Percentiles rank a stretch among this genome's conserved stretches.
Evolutionary conservation across 441 rosid species (phyloP).

Genomic region (Geranium incanum): DNA sequence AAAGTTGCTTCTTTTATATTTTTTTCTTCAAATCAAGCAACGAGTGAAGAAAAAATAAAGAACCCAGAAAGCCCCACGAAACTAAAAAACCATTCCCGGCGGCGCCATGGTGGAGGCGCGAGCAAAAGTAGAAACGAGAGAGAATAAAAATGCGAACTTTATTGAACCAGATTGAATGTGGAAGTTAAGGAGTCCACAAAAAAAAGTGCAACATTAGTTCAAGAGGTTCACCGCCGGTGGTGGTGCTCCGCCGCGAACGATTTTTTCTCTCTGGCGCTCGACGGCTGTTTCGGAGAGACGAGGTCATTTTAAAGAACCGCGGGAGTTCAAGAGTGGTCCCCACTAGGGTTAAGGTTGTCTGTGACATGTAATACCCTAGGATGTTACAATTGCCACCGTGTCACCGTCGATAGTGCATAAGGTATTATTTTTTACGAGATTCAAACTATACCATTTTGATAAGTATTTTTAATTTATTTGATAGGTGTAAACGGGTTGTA

Average conservation of each 20-base stretch:
- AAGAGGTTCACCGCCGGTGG: neutral
- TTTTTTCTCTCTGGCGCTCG: neutral
- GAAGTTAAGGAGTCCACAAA: neutral
- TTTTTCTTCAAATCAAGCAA: neutral
- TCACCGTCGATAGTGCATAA: too few relatives aligned
- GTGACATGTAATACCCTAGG: neutral
- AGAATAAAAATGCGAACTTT: neutral
- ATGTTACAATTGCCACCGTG: too few relatives aligned
- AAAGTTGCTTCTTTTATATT: neutral
- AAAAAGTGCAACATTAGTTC: neutral
- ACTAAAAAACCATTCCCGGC: neutral
- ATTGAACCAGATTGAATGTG: neutral
- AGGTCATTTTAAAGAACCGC: neutral
- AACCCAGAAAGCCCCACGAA: constrained; percentile 4
- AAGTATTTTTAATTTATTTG: too few relatives aligned
- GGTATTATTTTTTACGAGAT: too few relatives aligned
- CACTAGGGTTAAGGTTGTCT: neutral
- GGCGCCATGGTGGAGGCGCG: neutral
- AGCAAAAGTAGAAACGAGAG: neutral
- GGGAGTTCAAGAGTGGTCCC: neutral
- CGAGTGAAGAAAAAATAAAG: neutral
- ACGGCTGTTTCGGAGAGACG: neutral
- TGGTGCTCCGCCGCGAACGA: constrained; percentile 3
- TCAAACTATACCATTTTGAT: too few relatives aligned
- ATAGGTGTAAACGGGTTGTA: too few relatives aligned